Conservation (phyloP, 768 basidiomycete genomes). For the Panaeolus papilionaceus region DNA sequence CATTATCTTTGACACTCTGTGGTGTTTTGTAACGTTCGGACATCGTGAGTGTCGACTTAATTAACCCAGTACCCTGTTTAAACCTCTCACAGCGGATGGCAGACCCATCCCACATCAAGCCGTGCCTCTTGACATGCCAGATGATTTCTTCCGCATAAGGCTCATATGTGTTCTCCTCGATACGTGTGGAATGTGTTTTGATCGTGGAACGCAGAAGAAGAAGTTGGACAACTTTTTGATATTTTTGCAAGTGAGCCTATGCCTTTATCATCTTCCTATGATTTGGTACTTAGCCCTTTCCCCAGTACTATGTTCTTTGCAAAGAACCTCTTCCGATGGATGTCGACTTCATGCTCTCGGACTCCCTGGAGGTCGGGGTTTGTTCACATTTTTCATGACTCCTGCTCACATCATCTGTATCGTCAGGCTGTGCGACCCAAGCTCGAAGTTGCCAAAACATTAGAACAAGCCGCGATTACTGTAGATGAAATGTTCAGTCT, state of each 20-base stretch:
- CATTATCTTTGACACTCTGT: slow-evolving; percentile 92
- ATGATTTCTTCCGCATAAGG: slow-evolving; percentile 95
- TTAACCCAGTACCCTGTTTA: slow-evolving; percentile 17
- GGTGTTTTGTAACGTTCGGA: slow-evolving; percentile 94
- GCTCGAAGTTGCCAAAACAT: slow-evolving; percentile 66
- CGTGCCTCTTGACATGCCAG: slow-evolving; percentile 85
- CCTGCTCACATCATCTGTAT: slow-evolving; percentile 15
- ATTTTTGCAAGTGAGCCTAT: slow-evolving; percentile 82
- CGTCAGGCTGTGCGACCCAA: slow-evolving; percentile 87
- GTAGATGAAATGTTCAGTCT: slow-evolving; percentile 90
- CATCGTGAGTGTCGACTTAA: slow-evolving; percentile 73
- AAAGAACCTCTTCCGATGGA: slow-evolving; percentile 96
- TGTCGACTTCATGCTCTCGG: slow-evolving; percentile 95
- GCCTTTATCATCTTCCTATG: slow-evolving; percentile 10
- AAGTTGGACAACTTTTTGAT: slow-evolving; percentile 92
- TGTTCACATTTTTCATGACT: not conserved
- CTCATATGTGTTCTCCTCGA: slow-evolving; percentile 93
- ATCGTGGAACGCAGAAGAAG: slow-evolving; percentile 89
- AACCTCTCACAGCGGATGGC: slow-evolving; percentile 71
- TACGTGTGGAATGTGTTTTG: slow-evolving; percentile 98
- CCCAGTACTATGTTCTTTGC: slow-evolving; percentile 84
- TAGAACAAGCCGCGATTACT: slow-evolving; percentile 85
- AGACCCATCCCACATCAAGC: slow-evolving; percentile 81
- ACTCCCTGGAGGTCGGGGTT: slow-evolving; percentile 83
- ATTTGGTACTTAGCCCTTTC: not conserved